These are phyloP conservation scores for Cylindrodendrum hubeiense DNA, from an alignment of 2,329 filamentous ascomycete genomes.

Conservation along the genomic window DNA sequence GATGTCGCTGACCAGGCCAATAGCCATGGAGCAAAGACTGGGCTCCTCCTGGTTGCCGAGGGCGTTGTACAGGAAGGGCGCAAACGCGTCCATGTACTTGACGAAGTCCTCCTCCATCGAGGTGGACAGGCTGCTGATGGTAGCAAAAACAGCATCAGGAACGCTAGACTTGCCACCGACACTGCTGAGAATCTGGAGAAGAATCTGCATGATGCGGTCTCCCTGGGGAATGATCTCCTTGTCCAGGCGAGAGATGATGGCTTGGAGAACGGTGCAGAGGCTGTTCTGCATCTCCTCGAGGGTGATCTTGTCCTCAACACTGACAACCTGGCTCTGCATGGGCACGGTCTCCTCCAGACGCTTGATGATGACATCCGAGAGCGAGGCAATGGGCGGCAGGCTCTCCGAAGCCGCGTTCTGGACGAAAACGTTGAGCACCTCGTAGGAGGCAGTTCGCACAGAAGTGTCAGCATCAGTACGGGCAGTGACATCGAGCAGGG, in stretches of 20 bases:
- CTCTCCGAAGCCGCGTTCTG: slow-evolving; percentile 91
- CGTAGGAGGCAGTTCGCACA: slow-evolving; percentile 94
- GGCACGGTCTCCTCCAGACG: slow-evolving; percentile 90
- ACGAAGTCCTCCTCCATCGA: slow-evolving; percentile 92
- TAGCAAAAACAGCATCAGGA: slow-evolving; percentile 92
- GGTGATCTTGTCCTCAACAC: slow-evolving; percentile 94
- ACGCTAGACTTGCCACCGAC: slow-evolving; percentile 91
- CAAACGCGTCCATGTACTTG: slow-evolving; percentile 98
- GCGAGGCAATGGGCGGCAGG: slow-evolving; percentile 80
- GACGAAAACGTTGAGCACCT: slow-evolving; percentile 95
- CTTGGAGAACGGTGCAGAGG: slow-evolving; percentile 89
- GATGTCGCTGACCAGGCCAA: slow-evolving; percentile 96
- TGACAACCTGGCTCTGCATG: slow-evolving; percentile 93
- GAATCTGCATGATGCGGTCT: slow-evolving; percentile 92
- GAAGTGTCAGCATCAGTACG: slow-evolving; percentile 86
- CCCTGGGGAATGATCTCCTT: slow-evolving; percentile 90
- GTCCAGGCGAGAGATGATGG: slow-evolving; percentile 92
- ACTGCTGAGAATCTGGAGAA: slow-evolving; percentile 83
- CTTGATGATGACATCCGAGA: slow-evolving; percentile 91
- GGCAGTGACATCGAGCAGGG: slow-evolving; percentile 87
- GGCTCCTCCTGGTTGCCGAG: slow-evolving; percentile 96
- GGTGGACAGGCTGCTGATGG: slow-evolving; percentile 91
- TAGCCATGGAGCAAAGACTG: slow-evolving; percentile 94
- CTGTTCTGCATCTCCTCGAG: slow-evolving; percentile 99
- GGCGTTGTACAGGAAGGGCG: slow-evolving; percentile 92